A percentile compares a stretch with the other conserved stretches of the same genome.
Conservation (phyloP, 2,329 filamentous ascomycete species). For the Chaetomium sp. region DNA sequence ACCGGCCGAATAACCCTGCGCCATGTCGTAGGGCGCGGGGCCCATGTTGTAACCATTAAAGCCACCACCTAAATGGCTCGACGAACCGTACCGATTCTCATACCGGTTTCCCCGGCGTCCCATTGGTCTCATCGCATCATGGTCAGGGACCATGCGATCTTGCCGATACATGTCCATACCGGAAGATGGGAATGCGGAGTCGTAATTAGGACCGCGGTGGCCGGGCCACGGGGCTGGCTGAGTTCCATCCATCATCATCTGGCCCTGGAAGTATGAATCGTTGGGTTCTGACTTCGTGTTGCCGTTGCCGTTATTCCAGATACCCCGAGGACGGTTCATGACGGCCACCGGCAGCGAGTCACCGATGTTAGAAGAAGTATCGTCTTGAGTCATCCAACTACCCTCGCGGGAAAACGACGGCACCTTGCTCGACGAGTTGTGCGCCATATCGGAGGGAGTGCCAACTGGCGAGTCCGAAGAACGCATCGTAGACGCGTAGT, state of each 20-base stretch:
- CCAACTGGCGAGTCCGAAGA: slow-evolving; percentile 15
- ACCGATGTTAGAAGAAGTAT: slow-evolving; percentile 50
- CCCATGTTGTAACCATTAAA: slow-evolving; percentile 33
- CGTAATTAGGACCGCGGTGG: slow-evolving; percentile 37
- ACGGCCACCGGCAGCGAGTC: slow-evolving; percentile 46
- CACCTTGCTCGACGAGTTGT: slow-evolving; percentile 29
- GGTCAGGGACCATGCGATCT: slow-evolving; percentile 44
- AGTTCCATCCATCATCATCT: slow-evolving; percentile 30
- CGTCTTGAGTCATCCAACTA: slow-evolving; percentile 49
- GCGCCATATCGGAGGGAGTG: slow-evolving; percentile 11
- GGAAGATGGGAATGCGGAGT: slow-evolving; percentile 31
- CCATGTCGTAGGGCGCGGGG: slow-evolving; percentile 25
- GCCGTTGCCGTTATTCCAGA: slow-evolving; percentile 48
- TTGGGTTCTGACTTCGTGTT: slow-evolving; percentile 38
- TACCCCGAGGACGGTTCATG: slow-evolving; percentile 48
- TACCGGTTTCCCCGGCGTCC: slow-evolving; percentile 42
- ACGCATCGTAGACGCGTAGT: slow-evolving; percentile 25
- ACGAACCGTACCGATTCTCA: slow-evolving; percentile 34
- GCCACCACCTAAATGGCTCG: slow-evolving; percentile 30
- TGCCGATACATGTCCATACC: slow-evolving; percentile 37
- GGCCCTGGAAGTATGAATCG: slow-evolving; percentile 22
- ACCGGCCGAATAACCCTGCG: slow-evolving; percentile 20
- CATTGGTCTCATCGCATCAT: slow-evolving; percentile 40
- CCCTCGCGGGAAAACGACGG: slow-evolving; percentile 36
- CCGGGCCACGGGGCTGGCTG: slow-evolving; percentile 43